Conservation (phyloP, 352 stramenopile species). For the Phytophthora sansomeana region DNA sequence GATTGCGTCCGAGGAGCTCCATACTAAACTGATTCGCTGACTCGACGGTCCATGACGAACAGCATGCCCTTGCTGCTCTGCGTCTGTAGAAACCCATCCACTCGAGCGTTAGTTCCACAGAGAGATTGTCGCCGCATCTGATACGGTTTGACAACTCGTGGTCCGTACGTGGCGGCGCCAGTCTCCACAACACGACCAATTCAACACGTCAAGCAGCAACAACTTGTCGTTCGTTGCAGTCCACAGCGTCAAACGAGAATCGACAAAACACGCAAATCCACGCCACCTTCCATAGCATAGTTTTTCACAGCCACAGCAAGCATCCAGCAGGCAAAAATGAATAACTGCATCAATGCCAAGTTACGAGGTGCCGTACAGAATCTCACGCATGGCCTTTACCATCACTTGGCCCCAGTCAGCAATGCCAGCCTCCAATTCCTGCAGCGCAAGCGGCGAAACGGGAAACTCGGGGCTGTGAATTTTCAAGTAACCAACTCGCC, state of each 20-base stretch:
- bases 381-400: slow-evolving; percentile 35
- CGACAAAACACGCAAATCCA: background rate
- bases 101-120: slow-evolving; percentile 17
- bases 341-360: background rate
- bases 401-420: slow-evolving; percentile 38
- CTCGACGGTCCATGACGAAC: slow-evolving; percentile 18
- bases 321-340: background rate
- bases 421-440: slow-evolving; percentile 28
- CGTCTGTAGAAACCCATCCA: slow-evolving; percentile 23
- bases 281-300: background rate
- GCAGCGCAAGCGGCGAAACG: slow-evolving; percentile 4
- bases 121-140: slow-evolving; percentile 30
- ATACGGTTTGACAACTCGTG: slow-evolving; percentile 26
- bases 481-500: slow-evolving; percentile 22
- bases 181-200: slow-evolving; percentile 7
- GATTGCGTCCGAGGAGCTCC: slow-evolving; percentile 21
- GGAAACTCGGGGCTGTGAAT: slow-evolving; percentile 33
- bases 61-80: slow-evolving; percentile 21
- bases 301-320: background rate
- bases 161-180: slow-evolving; percentile 17
- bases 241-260: background rate
- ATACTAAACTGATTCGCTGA: slow-evolving; percentile 36
- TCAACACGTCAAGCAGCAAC: slow-evolving; percentile 9
- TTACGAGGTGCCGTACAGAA: slow-evolving; percentile 19
- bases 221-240: too few species aligned